Base-by-base conservation (phyloP, 2,329 filamentous ascomycete genomes). In the Botryotinia convoluta region DNA sequence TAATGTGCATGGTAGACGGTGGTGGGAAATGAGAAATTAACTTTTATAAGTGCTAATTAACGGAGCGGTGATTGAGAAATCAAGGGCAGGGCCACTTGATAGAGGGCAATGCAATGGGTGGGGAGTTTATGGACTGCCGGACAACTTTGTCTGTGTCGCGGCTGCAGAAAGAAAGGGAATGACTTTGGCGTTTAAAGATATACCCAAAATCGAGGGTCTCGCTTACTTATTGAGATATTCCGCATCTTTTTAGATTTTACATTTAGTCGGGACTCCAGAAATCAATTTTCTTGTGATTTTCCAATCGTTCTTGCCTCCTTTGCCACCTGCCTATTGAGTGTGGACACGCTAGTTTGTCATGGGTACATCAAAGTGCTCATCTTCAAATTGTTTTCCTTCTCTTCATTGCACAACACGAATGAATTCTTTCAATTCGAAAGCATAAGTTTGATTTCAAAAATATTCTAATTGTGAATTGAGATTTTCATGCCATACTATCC, bases 1-100 rank as follows among this genome's bases (percentile, higher is more conserved):
- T 77, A 69, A 75, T 45, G 32, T n/a, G 26, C 32, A 20, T 51
- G 45, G 20, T 73, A 77, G 77, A 74, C 74, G 63, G 77, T 77
- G 29, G 75, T 79, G 29, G 78, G 77, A 20, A 79, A 78, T 57
- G 78, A 79, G 62, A 75, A 76, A 26, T 54, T 78, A 16, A 65
- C 72, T n/a, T 78, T 78, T 57, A 75, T 74, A 8, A 74, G 73
- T 60, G 72, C 72, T 54, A 71, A 35, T 32, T 67, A 26, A 32
- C 0, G 35, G 9, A 32, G 1, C 22, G 4, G n/a, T 2, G 6
- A 64, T 44, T 10, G 26, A 42, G 5, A 8, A 3, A 2, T 20
- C 9, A n/a, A n/a, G 37, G 14, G 37, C 29, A 44, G 8, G 6
- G n/a, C 4, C 6, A 1, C 14, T 39, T 9, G 22, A 26, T 37